Base-by-base conservation (phyloP, 257 asterid species). In the Solanum chaucha region DNA sequence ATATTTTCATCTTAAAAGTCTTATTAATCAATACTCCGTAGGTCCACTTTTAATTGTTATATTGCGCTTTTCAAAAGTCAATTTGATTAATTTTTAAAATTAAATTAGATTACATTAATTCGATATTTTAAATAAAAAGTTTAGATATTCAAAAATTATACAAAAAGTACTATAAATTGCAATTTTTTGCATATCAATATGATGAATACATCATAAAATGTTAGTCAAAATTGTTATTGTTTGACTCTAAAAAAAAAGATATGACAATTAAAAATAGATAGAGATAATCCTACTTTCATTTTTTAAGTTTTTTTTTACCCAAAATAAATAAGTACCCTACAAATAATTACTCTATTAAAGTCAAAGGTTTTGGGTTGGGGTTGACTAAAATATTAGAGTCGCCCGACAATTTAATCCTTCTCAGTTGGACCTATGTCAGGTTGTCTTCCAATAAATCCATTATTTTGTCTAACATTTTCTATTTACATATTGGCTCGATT, bases 61-160 rank as follows among this genome's bases (percentile, higher is more conserved):
- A 0, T 51, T 51, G 3, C 0, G 0, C 0, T 15, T 51, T 51
- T 5, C 0, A 0, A 51, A 51, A 51, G 3, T 51, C 0, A 51
- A 46, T 46, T 51, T 15, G 0, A 51, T 0, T 2, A 51, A 51
- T 5, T 48, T 48, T 48, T 0, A 15, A 51, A 44, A 0, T 44
- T 44, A 44, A 51, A 1, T 15, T 51, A 51, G 2, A 51, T 14
- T 51, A 51, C 3, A 51, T 15, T 51, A 0, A 51, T 15, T 51
- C 1, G 0, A 51, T 15, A 51, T 51, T 51, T 15, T 5, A 51
- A 51, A 51, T 2, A 51, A 51, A 15, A 15, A 15, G 0, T 5
- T 48, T 51, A 2, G 0, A 51, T 51, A 51, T 51, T 1, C 2
- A 5, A 51, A 51, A 51, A 51, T 0, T 51, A 15, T 15, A 51